Percentiles rank a stretch among this genome's conserved stretches.
Evolutionary conservation across 169 alveolate species (phyloP).

Genomic region (Perkinsus marinus): DNA sequence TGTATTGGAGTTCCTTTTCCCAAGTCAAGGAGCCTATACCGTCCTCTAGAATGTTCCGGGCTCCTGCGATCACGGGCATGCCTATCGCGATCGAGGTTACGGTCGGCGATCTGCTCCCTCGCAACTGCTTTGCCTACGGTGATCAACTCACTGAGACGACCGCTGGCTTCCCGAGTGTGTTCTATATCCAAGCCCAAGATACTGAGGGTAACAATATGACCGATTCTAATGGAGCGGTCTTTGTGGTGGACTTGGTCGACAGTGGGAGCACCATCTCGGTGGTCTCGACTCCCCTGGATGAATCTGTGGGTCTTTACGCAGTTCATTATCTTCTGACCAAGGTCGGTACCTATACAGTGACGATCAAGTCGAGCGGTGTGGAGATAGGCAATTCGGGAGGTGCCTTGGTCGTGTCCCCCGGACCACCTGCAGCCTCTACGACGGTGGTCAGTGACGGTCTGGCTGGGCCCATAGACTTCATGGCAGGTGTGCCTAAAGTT

Average conservation of each 20-base stretch:
- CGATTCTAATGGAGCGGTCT: background rate
- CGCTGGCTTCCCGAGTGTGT: background rate
- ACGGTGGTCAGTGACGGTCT: background rate
- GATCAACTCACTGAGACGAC: background rate
- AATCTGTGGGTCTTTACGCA: background rate
- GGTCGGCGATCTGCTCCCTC: background rate
- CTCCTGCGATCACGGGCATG: background rate
- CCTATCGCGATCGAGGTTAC: background rate
- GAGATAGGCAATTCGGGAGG: background rate
- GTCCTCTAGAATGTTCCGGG: background rate
- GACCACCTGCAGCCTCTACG: background rate
- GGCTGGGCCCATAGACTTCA: background rate
- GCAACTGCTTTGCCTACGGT: background rate
- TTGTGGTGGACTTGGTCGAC: background rate
- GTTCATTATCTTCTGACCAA: background rate
- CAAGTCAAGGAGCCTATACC: background rate
- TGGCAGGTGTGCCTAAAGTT: background rate
- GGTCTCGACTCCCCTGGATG: background rate
- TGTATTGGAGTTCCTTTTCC: background rate
- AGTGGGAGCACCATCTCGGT: background rate
- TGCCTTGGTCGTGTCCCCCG: background rate
- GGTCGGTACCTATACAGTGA: background rate
- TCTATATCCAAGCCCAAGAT: conserved; percentile 1
- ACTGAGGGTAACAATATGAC: background rate
- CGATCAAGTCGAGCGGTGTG: background rate